phyloP scores from a whole-genome alignment of 78 protist species.

The Emiliania huxleyi region DNA sequence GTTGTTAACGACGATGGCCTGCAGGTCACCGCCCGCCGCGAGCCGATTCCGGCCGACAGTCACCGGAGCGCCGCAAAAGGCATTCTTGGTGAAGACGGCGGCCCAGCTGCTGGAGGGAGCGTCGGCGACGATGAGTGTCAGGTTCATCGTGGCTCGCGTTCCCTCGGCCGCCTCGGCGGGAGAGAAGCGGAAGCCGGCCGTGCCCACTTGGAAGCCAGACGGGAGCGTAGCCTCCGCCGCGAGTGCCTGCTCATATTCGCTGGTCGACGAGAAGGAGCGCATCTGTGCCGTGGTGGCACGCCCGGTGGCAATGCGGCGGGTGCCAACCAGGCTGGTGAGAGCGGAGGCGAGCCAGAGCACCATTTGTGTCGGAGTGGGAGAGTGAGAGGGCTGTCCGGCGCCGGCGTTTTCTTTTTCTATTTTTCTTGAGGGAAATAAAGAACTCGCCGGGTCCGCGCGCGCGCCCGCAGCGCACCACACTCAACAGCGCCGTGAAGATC shows the following conservation, averaged over 20 bases:
- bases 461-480: no score
- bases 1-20: conserved; percentile 7
- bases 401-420: no score
- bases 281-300: no score
- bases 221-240: background rate
- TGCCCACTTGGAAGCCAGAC: background rate
- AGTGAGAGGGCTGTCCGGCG: no score
- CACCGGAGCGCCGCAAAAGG: background rate
- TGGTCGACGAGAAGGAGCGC: no score
- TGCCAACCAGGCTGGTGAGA: no score
- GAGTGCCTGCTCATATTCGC: background rate
- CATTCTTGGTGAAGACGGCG: background rate
- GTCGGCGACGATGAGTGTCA: background rate
- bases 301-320: no score
- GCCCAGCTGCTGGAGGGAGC: background rate
- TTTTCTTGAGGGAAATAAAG: no score
- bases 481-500: no score
- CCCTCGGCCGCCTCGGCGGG: background rate
- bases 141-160: background rate
- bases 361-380: no score
- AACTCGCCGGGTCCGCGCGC: no score
- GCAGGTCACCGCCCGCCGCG: background rate
- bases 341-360: no score
- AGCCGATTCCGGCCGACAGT: background rate
- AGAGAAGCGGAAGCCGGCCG: background rate